A percentile compares a stretch with the other conserved stretches of the same genome.
Evolutionary conservation across 495 filamentous ascomycete species (phyloP).

Genomic region (Penicillium fimorum): DNA sequence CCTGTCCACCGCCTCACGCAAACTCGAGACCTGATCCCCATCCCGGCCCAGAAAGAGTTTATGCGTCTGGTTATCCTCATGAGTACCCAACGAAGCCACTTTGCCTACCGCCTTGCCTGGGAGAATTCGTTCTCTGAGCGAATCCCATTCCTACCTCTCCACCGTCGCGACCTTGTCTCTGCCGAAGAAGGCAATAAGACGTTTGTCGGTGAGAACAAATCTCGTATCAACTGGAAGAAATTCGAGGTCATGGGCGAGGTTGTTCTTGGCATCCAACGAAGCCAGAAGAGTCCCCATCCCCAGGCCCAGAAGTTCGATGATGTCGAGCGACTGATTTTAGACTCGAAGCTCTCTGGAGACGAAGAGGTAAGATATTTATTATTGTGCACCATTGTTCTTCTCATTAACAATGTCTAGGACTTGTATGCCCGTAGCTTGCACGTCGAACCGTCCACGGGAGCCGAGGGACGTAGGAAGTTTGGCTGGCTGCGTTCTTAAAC

Average conservation of each 20-base stretch:
- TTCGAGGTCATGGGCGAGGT: constrained; percentile 96
- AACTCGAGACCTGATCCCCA: constrained; percentile 74
- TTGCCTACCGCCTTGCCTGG: constrained; percentile 93
- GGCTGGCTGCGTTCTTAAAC: constrained; percentile 43
- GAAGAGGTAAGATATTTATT: constrained; percentile 44
- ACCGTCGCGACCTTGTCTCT: constrained; percentile 81
- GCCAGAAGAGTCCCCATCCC: constrained; percentile 80
- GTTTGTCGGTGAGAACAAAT: constrained; percentile 69
- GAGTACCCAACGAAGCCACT: constrained; percentile 86
- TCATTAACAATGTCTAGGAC: constrained; percentile 34
- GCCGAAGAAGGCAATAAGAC: constrained; percentile 92
- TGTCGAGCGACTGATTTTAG: constrained; percentile 68
- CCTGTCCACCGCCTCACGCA: constrained; percentile 82
- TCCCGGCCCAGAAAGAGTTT: constrained; percentile 71
- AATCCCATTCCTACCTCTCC: constrained; percentile 93
- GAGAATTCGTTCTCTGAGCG: constrained; percentile 86
- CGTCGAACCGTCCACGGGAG: constrained; percentile 44
- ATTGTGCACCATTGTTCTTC: too few relatives aligned
- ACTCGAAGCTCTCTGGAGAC: constrained; percentile 54
- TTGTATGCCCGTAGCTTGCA: constrained; percentile 47
- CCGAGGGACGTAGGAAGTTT: constrained; percentile 43
- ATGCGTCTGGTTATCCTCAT: constrained; percentile 88
- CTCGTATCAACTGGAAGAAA: constrained; percentile 95
- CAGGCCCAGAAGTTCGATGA: constrained; percentile 64
- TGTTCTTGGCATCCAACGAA: constrained; percentile 82